A percentile compares a stretch with the other conserved stretches of the same genome.
These are phyloP conservation scores for Favolaschia claudopus DNA, from an alignment of 768 basidiomycete species.

Conservation along the genomic window DNA sequence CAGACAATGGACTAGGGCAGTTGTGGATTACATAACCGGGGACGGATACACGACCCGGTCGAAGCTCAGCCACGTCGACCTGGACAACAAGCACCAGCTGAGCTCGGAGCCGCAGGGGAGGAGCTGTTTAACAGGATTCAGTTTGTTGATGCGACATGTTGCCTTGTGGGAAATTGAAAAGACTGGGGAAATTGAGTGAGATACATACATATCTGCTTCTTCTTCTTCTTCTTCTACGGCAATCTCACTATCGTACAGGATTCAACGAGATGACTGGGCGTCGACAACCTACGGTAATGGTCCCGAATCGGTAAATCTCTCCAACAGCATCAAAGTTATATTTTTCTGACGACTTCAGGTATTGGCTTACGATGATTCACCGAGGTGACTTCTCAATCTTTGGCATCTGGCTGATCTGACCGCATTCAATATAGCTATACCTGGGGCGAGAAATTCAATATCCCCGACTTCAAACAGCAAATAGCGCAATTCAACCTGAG, in stretches of 20 bases:
- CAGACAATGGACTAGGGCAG: not conserved
- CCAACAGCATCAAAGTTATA: too few species aligned
- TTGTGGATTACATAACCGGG: not conserved
- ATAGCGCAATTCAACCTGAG: slow-evolving; percentile 1
- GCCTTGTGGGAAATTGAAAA: slow-evolving; percentile 16
- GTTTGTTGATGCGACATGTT: slow-evolving; percentile 17
- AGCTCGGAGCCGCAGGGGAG: slow-evolving; percentile 7
- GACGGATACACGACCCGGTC: not conserved
- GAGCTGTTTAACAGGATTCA: slow-evolving; percentile 14
- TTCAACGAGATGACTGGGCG: not conserved
- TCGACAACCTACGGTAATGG: not conserved
- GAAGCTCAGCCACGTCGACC: not conserved
- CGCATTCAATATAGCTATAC: not conserved
- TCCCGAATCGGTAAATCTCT: not conserved
- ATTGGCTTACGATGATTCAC: slow-evolving; percentile 7
- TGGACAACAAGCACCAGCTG: slow-evolving; percentile 15
- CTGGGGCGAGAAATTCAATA: slow-evolving; percentile 6
- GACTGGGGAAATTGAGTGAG: not conserved
- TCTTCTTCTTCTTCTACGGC: not conserved
- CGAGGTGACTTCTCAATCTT: not conserved
- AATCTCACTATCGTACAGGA: not conserved
- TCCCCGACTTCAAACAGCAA: slow-evolving; percentile 3
- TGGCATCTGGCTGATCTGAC: not conserved
- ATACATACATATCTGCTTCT: too few species aligned
- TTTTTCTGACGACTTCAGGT: not conserved